These are phyloP conservation scores for Heimioporus sp. DNA, from an alignment of 768 basidiomycete species.

Conservation along the genomic window DNA sequence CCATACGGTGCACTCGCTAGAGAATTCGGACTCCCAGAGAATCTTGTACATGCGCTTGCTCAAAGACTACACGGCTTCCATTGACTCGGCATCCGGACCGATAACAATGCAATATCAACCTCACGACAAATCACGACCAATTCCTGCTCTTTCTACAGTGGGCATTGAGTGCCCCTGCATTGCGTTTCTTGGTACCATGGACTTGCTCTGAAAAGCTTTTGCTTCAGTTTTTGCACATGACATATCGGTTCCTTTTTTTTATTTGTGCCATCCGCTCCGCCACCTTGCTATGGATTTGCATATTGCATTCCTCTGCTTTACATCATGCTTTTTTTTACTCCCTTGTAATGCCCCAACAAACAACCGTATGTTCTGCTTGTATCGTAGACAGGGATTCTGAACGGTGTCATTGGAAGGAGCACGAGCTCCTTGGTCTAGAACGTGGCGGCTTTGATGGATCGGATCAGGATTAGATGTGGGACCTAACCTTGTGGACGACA, in stretches of 20 bases:
- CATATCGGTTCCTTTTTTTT: conserved; percentile 5
- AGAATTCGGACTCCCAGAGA: conserved; percentile 73
- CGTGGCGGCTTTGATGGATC: not conserved
- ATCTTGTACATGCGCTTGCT: conserved; percentile 64
- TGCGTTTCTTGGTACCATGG: conserved; percentile 26
- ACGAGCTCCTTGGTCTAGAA: not conserved
- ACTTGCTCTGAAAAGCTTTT: conserved; percentile 10
- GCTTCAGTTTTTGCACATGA: conserved; percentile 16
- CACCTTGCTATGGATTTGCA: conserved; percentile 30
- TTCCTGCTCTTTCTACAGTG: conserved; percentile 1
- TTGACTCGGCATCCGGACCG: conserved; percentile 7
- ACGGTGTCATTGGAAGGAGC: conserved; percentile 5
- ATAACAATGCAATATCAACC: conserved; percentile 5
- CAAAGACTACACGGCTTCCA: conserved; percentile 45
- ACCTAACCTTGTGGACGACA: not conserved
- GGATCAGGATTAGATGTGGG: not conserved
- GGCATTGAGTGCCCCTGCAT: conserved; percentile 28
- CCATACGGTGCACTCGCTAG: conserved; percentile 57
- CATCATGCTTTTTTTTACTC: conserved; percentile 11
- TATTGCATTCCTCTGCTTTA: conserved; percentile 17
- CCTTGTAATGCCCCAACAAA: conserved; percentile 24
- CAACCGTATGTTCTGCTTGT: conserved; percentile 24
- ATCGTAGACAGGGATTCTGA: conserved; percentile 23
- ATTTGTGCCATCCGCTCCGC: conserved; percentile 15
- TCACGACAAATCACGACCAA: conserved; percentile 20